These are phyloP conservation scores for Yamadazyma akitaensis DNA, from an alignment of 805 yeast genomes.

Conservation along the genomic window DNA sequence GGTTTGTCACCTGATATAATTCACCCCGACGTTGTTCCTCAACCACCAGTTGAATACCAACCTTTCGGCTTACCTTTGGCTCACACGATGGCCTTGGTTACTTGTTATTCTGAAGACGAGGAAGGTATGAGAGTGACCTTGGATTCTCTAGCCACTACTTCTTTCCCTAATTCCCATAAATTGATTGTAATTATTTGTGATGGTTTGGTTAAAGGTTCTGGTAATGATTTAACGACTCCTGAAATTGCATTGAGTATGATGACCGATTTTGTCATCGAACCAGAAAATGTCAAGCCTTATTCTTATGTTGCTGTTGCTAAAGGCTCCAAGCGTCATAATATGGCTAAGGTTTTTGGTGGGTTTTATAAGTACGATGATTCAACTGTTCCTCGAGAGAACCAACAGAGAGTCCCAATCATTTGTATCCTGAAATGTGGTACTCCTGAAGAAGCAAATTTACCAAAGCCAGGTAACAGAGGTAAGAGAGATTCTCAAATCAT, in stretches of 20 bases:
- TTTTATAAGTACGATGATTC: constrained; percentile 80
- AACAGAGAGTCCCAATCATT: constrained; percentile 79
- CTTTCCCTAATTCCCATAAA: constrained; percentile 93
- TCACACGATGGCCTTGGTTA: constrained; percentile 50
- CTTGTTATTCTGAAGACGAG: constrained; percentile 93
- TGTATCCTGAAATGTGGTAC: constrained; percentile 87
- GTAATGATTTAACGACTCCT: constrained; percentile 83
- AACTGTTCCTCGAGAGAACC: constrained; percentile 75
- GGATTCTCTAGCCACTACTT: constrained; percentile 93
- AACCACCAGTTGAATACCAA: constrained; percentile 85
- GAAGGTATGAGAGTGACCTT: constrained; percentile 82
- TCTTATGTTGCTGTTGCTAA: constrained; percentile 95
- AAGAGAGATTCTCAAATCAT: constrained; percentile 93
- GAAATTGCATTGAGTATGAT: constrained; percentile 86
- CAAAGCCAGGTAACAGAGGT: constrained; percentile 89
- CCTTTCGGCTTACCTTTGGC: constrained; percentile 81
- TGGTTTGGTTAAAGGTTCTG: constrained; percentile 92
- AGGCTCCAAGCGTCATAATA: constrained; percentile 92
- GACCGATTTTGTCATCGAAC: constrained; percentile 63
- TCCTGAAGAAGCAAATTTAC: constrained; percentile 63
- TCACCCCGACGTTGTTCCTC: constrained; percentile 80
- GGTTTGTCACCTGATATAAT: constrained; percentile 57
- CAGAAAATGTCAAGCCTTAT: constrained; percentile 72
- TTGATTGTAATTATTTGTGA: constrained; percentile 84
- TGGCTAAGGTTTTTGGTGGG: constrained; percentile 96